phyloP scores from a whole-genome alignment of 768 basidiomycete genomes.

The Podaxis sp. region DNA sequence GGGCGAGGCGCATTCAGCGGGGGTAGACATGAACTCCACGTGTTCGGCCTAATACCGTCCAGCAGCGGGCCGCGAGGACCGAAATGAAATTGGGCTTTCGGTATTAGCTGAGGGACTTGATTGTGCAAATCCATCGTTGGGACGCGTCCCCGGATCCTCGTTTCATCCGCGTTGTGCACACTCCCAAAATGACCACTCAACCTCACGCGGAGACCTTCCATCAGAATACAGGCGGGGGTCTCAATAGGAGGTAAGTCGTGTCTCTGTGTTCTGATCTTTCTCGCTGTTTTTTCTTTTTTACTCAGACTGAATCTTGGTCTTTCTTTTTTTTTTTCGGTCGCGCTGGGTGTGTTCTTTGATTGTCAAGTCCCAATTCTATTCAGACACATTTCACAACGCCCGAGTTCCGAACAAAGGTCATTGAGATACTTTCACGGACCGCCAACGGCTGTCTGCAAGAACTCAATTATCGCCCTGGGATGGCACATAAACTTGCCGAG shows the following conservation, averaged over 20 bases:
- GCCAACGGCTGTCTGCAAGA: constrained; percentile 48
- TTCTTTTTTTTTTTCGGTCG: background rate
- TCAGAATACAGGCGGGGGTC: background rate
- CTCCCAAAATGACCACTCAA: background rate
- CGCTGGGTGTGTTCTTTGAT: background rate
- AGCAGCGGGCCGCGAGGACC: background rate
- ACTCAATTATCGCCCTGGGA: constrained; percentile 45
- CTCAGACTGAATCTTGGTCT: background rate
- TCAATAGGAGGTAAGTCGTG: background rate
- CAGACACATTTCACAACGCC: background rate
- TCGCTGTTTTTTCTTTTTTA: background rate
- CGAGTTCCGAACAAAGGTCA: constrained; percentile 31
- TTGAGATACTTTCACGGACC: constrained; percentile 44
- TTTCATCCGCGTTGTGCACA: background rate
- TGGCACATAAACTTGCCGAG: constrained; percentile 36
- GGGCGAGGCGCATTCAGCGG: background rate
- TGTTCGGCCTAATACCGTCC: background rate
- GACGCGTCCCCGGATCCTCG: constrained; percentile 1
- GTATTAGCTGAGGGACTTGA: background rate
- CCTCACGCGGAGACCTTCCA: background rate
- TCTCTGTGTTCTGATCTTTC: background rate
- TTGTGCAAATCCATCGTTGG: background rate
- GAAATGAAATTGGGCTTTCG: background rate
- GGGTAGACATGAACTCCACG: no score
- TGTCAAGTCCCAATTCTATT: background rate